Evolutionary conservation across 306 rosid species (phyloP), one percentile per base, ranked within the genome.

Genomic region (Prosopis cineraria): DNA sequence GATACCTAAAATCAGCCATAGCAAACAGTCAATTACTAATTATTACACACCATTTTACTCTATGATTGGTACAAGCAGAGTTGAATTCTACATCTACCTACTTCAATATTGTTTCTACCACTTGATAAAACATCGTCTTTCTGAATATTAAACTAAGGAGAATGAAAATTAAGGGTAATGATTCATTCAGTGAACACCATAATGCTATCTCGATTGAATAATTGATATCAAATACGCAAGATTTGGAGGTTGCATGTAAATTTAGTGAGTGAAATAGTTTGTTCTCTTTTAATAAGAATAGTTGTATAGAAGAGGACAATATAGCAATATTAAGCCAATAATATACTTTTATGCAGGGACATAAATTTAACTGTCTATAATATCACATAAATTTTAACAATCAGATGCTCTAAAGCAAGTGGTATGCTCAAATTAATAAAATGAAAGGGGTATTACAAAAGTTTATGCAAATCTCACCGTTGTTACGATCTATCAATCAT

Each of bases 1-100:
- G 87, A 76, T 93, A 93, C 89, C 98, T 93, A n/a, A 56, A 55
- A 78, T 48, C 67, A 74, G n/a, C 27, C 59, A 36, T 36, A 19
- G 30, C 19, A 44, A 44, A 69, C 5, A 70, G 36, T 80, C 53
- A 62, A 64, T 11, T 59, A 29, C 1, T 16, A 4, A 41, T 36
- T 78, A 59, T 37, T 56, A 59, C 41, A 64, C 65, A 63, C 8
- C 47, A 53, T 55, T 13, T 55, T 24, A 20, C n/a, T 60, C 7
- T 50, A 30, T 48, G 39, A 63, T n/a, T 25, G 19, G 5, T 55
- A 55, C 47, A 41, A 39, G 2, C n/a, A 39, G n/a, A 12, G 19
- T 66, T 66, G 6, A 5, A 39, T 41, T 27, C 41, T 39, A 22
- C 33, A 66, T 11, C n/a, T 20, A 66, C 3, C 0, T 39, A 39